Percentiles rank a stretch among this genome's conserved stretches.
Conservation (phyloP, 768 basidiomycete genomes). For the Tulasnella sp. region DNA sequence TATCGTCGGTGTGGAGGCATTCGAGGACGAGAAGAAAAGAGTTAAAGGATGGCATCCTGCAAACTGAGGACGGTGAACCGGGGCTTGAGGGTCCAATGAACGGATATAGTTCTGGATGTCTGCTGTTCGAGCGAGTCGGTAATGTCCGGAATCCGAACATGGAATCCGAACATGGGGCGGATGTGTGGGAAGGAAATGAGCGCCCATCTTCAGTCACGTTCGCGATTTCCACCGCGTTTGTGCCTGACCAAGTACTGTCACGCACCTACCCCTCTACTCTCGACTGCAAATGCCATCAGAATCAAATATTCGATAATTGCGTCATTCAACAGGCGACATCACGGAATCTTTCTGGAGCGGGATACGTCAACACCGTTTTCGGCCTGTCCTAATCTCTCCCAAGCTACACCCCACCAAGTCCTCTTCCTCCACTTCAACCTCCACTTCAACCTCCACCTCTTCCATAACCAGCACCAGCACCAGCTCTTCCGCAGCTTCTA, state of each 20-base stretch:
- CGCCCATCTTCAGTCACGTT: too few species aligned
- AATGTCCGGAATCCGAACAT: too few species aligned
- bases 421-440: not conserved
- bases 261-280: not conserved
- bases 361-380: not conserved
- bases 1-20: slow-evolving; percentile 79
- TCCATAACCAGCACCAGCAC: too few species aligned
- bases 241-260: not conserved
- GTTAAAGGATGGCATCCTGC: slow-evolving; percentile 55
- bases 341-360: not conserved
- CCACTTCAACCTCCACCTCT: not conserved
- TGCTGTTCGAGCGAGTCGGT: too few species aligned
- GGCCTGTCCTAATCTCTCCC: not conserved
- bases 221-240: not conserved
- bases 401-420: not conserved
- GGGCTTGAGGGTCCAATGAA: slow-evolving; percentile 11
- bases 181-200: too few species aligned
- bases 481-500: not conserved
- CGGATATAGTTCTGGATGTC: not conserved
- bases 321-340: not conserved
- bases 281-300: too few species aligned
- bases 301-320: not conserved
- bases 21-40: slow-evolving; percentile 60
- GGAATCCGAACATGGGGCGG: too few species aligned
- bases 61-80: slow-evolving; percentile 34